Evolutionary conservation across 164 flowering plant genomes (phyloP).

Genomic region (Magnolia kwangsiensis): DNA sequence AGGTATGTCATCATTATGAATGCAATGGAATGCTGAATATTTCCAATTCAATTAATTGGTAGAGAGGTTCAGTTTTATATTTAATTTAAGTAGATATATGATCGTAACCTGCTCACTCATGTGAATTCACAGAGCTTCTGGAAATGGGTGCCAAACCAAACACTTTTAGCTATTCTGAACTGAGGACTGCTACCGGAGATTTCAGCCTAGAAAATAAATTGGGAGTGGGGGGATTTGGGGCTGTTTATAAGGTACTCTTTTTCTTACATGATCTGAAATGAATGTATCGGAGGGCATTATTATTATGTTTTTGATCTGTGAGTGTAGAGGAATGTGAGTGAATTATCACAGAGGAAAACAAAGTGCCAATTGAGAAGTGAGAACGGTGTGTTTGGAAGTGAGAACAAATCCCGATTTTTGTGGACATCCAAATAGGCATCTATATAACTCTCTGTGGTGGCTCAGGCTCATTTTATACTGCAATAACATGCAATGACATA

Average conservation of each 20-base stretch:
- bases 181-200: constrained; percentile 65
- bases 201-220: constrained; percentile 44
- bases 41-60: too few relatives aligned
- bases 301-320: neutral
- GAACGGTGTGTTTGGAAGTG: neutral
- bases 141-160: constrained; percentile 55
- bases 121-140: constrained; percentile 43
- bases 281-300: neutral
- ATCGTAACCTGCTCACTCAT: neutral
- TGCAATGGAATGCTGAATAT: too few relatives aligned
- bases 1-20: too few relatives aligned
- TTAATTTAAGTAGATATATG: neutral
- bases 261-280: neutral
- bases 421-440: neutral
- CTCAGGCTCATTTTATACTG: too few relatives aligned
- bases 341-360: neutral
- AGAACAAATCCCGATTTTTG: neutral
- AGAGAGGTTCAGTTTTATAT: too few relatives aligned
- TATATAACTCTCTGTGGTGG: too few relatives aligned
- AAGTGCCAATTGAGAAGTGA: too few relatives aligned
- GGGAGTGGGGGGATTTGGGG: constrained; percentile 88
- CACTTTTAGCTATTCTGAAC: constrained; percentile 65
- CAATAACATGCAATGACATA: too few relatives aligned
- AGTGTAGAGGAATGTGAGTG: neutral
- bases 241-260: constrained; percentile 63